Conservation (phyloP, 2,329 filamentous ascomycete genomes). For the Tolypocladium nubicola region DNA sequence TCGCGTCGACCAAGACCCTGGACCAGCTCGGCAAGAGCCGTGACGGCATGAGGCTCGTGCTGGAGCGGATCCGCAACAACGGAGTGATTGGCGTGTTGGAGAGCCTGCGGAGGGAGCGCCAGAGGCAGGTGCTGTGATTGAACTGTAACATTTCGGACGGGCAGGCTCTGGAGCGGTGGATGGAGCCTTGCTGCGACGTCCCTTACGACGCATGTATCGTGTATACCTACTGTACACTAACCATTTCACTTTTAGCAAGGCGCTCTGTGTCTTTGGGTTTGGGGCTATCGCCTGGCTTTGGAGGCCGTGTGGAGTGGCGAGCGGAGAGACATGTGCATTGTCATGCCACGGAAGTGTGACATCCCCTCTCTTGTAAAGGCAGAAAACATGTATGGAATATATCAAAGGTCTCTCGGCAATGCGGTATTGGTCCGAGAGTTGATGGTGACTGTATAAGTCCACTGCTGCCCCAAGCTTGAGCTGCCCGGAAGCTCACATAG, state of each 20-base stretch:
- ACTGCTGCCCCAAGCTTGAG: background rate
- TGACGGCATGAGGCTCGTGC: constrained; percentile 73
- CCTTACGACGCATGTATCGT: constrained; percentile 8
- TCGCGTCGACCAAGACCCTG: constrained; percentile 66
- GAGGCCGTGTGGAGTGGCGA: constrained; percentile 6
- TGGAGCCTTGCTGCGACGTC: background rate
- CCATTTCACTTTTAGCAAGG: constrained; percentile 22
- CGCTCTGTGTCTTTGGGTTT: constrained; percentile 18
- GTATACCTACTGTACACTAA: constrained; percentile 20
- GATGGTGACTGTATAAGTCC: background rate
- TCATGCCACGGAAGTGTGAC: constrained; percentile 20
- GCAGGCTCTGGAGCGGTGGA: background rate
- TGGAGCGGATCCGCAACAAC: constrained; percentile 55
- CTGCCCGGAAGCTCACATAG: background rate
- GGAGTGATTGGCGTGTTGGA: constrained; percentile 49
- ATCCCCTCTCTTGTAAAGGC: constrained; percentile 28
- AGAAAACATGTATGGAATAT: background rate
- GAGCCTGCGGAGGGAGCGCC: constrained; percentile 36
- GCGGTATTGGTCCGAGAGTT: background rate
- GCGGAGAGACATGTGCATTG: constrained; percentile 10
- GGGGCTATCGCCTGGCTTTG: constrained; percentile 5
- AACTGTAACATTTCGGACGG: background rate
- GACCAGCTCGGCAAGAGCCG: constrained; percentile 71
- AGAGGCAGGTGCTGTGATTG: constrained; percentile 14
- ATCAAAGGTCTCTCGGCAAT: background rate